phyloP scores from a whole-genome alignment of 2,329 filamentous ascomycete genomes.

The Chaetothyriales sp. region DNA sequence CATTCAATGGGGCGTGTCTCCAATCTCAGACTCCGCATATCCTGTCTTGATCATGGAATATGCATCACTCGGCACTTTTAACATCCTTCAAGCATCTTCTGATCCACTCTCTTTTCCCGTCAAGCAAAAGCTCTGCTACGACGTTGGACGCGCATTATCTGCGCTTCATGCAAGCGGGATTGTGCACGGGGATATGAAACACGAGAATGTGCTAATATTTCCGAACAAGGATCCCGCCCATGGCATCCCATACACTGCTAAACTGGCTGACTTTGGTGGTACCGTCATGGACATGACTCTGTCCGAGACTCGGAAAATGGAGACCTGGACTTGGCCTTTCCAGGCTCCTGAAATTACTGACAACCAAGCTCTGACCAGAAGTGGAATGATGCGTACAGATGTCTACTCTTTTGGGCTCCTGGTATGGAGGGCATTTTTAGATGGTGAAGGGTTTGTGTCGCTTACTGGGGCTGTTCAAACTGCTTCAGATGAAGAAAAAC shows the following conservation, averaged over 20 bases:
- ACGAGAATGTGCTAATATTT: slow-evolving; percentile 11
- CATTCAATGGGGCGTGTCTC: slow-evolving; percentile 1
- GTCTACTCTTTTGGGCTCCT: slow-evolving; percentile 8
- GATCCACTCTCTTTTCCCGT: slow-evolving; percentile 1
- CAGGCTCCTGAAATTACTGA: slow-evolving; percentile 5
- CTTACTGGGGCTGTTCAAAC: background rate
- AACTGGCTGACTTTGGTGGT: slow-evolving; percentile 10
- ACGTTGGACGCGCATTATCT: slow-evolving; percentile 7
- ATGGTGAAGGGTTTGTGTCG: slow-evolving; percentile 1
- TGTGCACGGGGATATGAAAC: slow-evolving; percentile 10
- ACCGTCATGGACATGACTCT: slow-evolving; percentile 5
- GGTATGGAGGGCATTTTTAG: slow-evolving; percentile 7
- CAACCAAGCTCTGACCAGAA: slow-evolving; percentile 1
- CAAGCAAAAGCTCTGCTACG: slow-evolving; percentile 5
- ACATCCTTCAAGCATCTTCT: slow-evolving; percentile 1
- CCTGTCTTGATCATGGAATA: slow-evolving; percentile 2
- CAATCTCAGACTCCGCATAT: slow-evolving; percentile 1
- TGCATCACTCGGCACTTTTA: slow-evolving; percentile 1
- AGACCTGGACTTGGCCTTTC: slow-evolving; percentile 5
- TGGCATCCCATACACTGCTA: slow-evolving; percentile 5
- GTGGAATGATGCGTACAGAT: slow-evolving; percentile 5
- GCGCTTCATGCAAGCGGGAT: slow-evolving; percentile 8
- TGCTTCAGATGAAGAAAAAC: slow-evolving; percentile 1
- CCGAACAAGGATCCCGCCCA: background rate
- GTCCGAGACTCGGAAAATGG: background rate